phyloP scores from a whole-genome alignment of 306 rosid species.

The Alnus glutinosa region DNA sequence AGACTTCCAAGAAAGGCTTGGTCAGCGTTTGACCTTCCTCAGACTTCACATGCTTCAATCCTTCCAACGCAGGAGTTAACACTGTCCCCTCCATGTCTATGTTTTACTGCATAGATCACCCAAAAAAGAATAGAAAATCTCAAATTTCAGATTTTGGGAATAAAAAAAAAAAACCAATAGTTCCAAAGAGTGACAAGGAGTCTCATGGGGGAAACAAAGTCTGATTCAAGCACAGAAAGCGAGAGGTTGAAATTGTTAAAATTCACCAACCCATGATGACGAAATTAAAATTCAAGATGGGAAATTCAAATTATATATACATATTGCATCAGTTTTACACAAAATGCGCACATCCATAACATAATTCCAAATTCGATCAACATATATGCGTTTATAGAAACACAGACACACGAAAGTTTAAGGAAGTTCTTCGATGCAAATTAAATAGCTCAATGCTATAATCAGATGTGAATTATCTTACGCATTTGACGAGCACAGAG shows the following conservation, averaged over 20 bases:
- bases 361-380: too few species aligned
- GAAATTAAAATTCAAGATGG: background rate
- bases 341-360: too few species aligned
- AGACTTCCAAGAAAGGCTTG: constrained; percentile 82
- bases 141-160: constrained; percentile 19
- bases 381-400: too few species aligned
- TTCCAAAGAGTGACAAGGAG: background rate
- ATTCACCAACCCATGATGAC: background rate
- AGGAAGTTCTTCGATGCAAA: background rate
- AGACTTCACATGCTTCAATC: constrained; percentile 57
- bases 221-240: background rate
- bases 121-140: constrained; percentile 12
- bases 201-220: background rate
- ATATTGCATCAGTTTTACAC: too few species aligned
- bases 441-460: background rate
- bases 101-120: constrained; percentile 40
- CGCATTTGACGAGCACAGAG: background rate
- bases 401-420: background rate
- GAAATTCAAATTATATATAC: background rate
- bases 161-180: background rate
- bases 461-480: background rate
- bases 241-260: background rate
- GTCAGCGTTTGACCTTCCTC: constrained; percentile 74
- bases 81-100: constrained; percentile 72
- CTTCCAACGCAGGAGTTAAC: constrained; percentile 78